Conservation (phyloP, 2,329 filamentous ascomycete genomes). For the Penicillium sp. region DNA sequence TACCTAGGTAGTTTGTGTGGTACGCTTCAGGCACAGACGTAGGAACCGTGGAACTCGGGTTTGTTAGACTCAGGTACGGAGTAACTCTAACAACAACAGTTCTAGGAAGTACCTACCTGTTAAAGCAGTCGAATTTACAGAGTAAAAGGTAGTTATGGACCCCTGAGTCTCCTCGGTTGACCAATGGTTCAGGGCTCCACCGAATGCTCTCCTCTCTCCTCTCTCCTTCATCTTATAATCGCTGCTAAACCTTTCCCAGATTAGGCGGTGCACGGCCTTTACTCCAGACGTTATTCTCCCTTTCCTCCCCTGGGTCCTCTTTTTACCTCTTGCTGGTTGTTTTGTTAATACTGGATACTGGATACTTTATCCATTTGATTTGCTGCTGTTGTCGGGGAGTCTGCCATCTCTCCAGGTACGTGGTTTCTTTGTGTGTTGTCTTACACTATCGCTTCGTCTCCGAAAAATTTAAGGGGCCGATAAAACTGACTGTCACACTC, state of each 20-base stretch:
- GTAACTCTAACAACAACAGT: too few relatives aligned
- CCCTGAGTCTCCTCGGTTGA: conserved; percentile 9
- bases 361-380: background rate
- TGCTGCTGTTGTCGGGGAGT: conserved; percentile 5
- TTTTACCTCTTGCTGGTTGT: background rate
- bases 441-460: background rate
- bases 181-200: background rate
- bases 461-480: conserved; percentile 11
- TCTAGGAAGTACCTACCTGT: too few relatives aligned
- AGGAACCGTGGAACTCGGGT: conserved; percentile 2
- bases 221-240: conserved; percentile 27
- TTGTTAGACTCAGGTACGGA: background rate
- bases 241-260: conserved; percentile 17
- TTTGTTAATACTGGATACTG: too few relatives aligned
- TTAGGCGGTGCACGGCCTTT: conserved; percentile 19
- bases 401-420: conserved; percentile 11
- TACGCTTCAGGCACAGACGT: background rate
- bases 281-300: conserved; percentile 15
- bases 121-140: too few relatives aligned
- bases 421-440: background rate
- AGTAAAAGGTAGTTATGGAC: background rate
- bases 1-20: background rate
- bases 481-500: conserved; percentile 7
- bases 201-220: too few relatives aligned
- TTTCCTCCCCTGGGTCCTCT: conserved; percentile 9